Evolutionary conservation across 192 early-diverging fungal species (phyloP).

Genomic region (Glomus cerebriforme): DNA sequence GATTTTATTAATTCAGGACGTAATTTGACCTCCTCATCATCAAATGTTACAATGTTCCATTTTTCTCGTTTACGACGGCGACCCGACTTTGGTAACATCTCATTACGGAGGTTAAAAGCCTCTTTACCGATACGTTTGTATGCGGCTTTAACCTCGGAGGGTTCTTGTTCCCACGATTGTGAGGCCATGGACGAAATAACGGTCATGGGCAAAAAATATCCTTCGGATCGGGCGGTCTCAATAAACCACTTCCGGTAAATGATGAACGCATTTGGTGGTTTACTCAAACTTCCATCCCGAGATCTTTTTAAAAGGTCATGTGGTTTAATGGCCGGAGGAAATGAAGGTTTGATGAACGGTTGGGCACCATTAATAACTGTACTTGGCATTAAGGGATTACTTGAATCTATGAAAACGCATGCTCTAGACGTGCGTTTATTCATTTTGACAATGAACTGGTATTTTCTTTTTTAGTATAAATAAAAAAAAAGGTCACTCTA

Average conservation of each 20-base stretch:
- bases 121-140: slow-evolving; percentile 8
- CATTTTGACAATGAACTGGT: background rate
- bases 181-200: slow-evolving; percentile 19
- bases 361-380: background rate
- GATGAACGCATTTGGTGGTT: slow-evolving; percentile 10
- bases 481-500: no score
- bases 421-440: background rate
- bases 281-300: background rate
- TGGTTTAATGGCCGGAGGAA: background rate
- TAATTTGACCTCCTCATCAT: background rate
- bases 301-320: background rate
- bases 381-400: background rate
- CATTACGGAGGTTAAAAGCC: background rate
- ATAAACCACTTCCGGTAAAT: background rate
- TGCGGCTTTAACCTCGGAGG: background rate
- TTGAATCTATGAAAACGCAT: background rate
- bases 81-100: background rate
- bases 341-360: background rate
- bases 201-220: slow-evolving; percentile 8
- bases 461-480: no score
- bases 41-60: slow-evolving; percentile 2
- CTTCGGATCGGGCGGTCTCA: background rate
- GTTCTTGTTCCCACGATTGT: slow-evolving; percentile 2
- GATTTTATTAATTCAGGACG: background rate
- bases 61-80: background rate